A percentile compares a stretch with the other conserved stretches of the same genome.
phyloP scores from a whole-genome alignment of 495 filamentous ascomycete species.

The Durotheca rogersii region DNA sequence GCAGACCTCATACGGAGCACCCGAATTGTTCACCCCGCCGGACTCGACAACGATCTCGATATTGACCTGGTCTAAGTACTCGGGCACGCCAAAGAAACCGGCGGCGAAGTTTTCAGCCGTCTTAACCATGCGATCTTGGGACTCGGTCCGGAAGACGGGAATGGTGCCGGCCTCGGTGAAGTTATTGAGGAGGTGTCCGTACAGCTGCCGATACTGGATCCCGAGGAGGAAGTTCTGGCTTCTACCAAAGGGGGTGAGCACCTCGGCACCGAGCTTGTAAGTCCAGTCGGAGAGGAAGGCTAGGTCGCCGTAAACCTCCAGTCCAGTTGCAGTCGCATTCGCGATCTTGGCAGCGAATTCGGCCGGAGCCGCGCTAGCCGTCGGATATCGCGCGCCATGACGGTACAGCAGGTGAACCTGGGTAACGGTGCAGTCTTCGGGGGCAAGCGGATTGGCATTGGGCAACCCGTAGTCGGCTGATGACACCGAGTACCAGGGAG shows the following conservation, averaged over 20 bases:
- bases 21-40: constrained; percentile 33
- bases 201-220: constrained; percentile 44
- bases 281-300: constrained; percentile 53
- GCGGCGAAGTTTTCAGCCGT: constrained; percentile 43
- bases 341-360: constrained; percentile 35
- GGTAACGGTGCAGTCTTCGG: constrained; percentile 50
- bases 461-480: constrained; percentile 34
- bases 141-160: constrained; percentile 43
- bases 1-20: constrained; percentile 37
- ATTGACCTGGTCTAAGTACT: constrained; percentile 38
- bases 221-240: constrained; percentile 42
- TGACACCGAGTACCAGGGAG: constrained; percentile 35
- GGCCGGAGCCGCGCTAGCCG: constrained; percentile 26
- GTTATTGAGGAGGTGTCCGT: constrained; percentile 46
- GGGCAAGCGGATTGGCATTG: constrained; percentile 34
- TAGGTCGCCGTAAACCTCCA: constrained; percentile 49
- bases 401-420: constrained; percentile 50
- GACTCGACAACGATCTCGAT: constrained; percentile 42
- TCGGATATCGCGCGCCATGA: constrained; percentile 35
- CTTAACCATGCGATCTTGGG: constrained; percentile 42
- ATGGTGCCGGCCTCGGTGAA: constrained; percentile 38
- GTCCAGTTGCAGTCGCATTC: constrained; percentile 25
- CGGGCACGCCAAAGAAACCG: constrained; percentile 43
- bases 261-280: constrained; percentile 54
- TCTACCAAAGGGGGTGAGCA: constrained; percentile 49